Base-by-base conservation (phyloP, 208 protist species). In the Tritrichomonas foetus region DNA sequence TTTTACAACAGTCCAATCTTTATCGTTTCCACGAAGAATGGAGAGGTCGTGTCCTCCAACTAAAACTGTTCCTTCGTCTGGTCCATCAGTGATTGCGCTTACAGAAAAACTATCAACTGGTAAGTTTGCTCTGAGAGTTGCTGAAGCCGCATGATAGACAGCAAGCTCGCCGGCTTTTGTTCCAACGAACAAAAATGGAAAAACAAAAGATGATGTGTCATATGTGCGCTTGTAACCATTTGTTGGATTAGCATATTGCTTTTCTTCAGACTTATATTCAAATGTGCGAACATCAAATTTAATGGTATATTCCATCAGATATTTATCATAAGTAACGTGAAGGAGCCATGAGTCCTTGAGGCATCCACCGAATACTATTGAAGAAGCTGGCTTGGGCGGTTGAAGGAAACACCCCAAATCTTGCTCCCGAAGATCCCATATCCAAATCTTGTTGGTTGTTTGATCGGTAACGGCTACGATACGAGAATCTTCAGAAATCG, bases 221-320 rank as follows among this genome's bases (percentile, higher is more conserved):
- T 53, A 89, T 39, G 41, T 89, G 13, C 78, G 41, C 14, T n/a
- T 53, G 16, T 89, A 89, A 30, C 78, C 78, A 20, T 53, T 89
- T 25, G 78, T 89, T 50, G 78, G 78, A 89, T 89, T 89, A 14
- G 78, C 25, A 49, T 89, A 89, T 16, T 47, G 33, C 33, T 89
- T 47, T 5, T 33, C 14, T 57, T 89, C 47, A 33, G 33, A 20
- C 57, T 16, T 14, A n/a, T 89, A 89, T 39, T 89, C 78, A 49
- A 89, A 89, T 89, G 78, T 89, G 22, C 78, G 44, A 20, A 33
- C 20, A 89, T 89, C 78, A 49, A 89, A 89, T 61, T 61, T 89
- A n/a, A 89, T 89, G 13, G 27, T 57, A 36, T 61, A 89, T 57
- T 89, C 41, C 8, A 25, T 0, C 30, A 89, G 39, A 57, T 14